Conservation (phyloP, 768 basidiomycete genomes). For the Suillus tomentosus region DNA sequence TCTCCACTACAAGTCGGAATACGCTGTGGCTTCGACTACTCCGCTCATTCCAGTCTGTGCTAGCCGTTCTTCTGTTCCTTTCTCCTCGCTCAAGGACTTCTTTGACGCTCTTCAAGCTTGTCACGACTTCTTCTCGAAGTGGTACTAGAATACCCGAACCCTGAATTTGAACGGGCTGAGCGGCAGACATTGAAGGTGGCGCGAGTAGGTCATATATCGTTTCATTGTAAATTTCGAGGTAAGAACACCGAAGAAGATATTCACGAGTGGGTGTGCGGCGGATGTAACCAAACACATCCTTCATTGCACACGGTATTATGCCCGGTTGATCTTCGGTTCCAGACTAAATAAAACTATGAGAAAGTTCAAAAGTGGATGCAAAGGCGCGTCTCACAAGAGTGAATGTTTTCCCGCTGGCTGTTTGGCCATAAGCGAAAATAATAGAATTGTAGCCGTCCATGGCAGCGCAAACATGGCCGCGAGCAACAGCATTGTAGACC, state of each 20-base stretch:
- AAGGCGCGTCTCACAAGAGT: conserved; percentile 46
- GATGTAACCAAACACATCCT: conserved; percentile 88
- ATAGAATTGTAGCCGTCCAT: conserved; percentile 98
- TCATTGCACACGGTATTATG: conserved; percentile 91
- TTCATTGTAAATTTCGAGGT: conserved; percentile 98
- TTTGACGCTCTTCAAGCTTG: conserved; percentile 80
- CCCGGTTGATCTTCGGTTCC: conserved; percentile 85
- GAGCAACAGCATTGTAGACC: conserved; percentile 73
- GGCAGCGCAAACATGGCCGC: conserved; percentile 82
- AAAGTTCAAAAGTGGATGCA: conserved; percentile 32
- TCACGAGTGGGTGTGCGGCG: conserved; percentile 75
- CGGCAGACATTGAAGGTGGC: conserved; percentile 53
- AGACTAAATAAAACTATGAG: conserved; percentile 39
- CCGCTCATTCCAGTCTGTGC: conserved; percentile 98
- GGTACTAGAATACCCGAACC: conserved; percentile 73
- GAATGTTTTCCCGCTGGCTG: conserved; percentile 77
- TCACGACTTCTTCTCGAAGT: conserved; percentile 91
- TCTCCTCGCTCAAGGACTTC: conserved; percentile 87
- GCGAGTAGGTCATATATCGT: conserved; percentile 84
- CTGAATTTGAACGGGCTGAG: conserved; percentile 72
- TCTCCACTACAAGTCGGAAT: conserved; percentile 91
- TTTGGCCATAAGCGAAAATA: conserved; percentile 94
- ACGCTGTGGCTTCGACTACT: conserved; percentile 95
- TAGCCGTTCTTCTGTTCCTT: conserved; percentile 84
- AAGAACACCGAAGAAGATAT: conserved; percentile 93